Evolutionary conservation across 495 filamentous ascomycete genomes (phyloP), one percentile per base, ranked within the genome.

Genomic region (Talaromyces thailandensis): DNA sequence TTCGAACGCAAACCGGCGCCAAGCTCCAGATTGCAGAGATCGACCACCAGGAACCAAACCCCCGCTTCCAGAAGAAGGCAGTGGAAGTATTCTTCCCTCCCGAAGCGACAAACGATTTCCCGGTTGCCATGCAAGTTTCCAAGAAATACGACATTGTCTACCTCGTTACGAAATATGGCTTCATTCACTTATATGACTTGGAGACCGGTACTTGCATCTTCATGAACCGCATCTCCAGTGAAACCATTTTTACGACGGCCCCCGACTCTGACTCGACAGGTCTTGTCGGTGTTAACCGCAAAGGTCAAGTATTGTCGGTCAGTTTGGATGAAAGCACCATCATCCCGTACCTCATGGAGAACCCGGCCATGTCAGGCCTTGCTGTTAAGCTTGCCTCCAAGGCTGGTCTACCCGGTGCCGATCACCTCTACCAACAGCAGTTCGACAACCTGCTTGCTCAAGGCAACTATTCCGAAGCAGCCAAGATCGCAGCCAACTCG

Each of bases 191-290:
- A 9, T 98, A 98, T 74, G 94, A 99, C 68, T 84, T 99, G 51
- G 94, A 98, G 78, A 93, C 90, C 6, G 94, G 90, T 35, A 91
- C 90, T n/a, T 94, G 92, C 71, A 93, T 99, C 70, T 99, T 96
- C 84, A 96, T 99, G 93, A 98, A 99, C 77, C 89, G 94, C 58
- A 99, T 99, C 69, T 99, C 94, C 23, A 95, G 92, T 77, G 94
- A 99, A 70, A 99, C 94, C 0, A 98, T 99, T 69, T 99, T 99
- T 77, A 93, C 92, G 16, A 96, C 92, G 12, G 86, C 92, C 5
- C 76, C 86, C 14, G 93, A 98, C 70, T 82, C 81, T n/a, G 87
- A 92, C 1, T 91, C 90, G 25, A 84, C 84, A 61, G 94, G 94
- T 67, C 86, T 97, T 63, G 82, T 96, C n/a, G 92, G 92, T 60